These are phyloP conservation scores for Fusarium praegraminearum DNA, from an alignment of 2,329 filamentous ascomycete genomes.

Conservation along the genomic window DNA sequence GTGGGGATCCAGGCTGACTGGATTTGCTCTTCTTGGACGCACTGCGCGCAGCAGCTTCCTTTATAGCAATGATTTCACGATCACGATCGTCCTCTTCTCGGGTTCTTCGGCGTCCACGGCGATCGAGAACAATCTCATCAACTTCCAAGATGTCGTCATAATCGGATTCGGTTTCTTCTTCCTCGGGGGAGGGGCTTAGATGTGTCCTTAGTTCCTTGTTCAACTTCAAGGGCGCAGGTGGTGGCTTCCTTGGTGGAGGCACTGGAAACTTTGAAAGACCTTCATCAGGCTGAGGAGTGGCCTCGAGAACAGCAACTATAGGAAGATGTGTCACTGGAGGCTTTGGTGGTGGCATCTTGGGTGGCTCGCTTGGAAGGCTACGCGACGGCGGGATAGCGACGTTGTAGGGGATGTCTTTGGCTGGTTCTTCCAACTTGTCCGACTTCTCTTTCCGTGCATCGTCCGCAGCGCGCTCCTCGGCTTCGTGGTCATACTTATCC, in stretches of 20 bases:
- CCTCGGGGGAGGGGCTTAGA: conserved; percentile 57
- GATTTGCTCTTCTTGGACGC: conserved; percentile 78
- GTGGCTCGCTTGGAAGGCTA: conserved; percentile 65
- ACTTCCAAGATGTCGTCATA: conserved; percentile 83
- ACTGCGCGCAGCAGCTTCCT: conserved; percentile 77
- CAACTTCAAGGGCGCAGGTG: conserved; percentile 86
- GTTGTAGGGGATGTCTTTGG: conserved; percentile 64
- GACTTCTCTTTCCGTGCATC: conserved; percentile 60
- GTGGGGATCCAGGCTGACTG: conserved; percentile 47
- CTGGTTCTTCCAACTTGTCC: conserved; percentile 56
- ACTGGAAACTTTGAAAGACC: conserved; percentile 65
- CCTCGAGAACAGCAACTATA: conserved; percentile 56
- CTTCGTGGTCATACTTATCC: conserved; percentile 67
- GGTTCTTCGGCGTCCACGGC: conserved; percentile 83
- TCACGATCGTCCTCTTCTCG: conserved; percentile 88
- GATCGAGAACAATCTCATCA: conserved; percentile 69
- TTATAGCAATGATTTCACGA: conserved; percentile 74
- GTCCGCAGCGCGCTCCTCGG: conserved; percentile 62
- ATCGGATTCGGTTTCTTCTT: conserved; percentile 79
- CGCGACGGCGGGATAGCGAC: conserved; percentile 67
- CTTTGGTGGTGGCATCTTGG: conserved; percentile 65
- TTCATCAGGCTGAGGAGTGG: conserved; percentile 60
- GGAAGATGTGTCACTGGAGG: conserved; percentile 57
- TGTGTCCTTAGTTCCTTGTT: conserved; percentile 45
- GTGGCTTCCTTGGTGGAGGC: conserved; percentile 79